Evolutionary conservation across 2,329 filamentous ascomycete species (phyloP), one percentile per base, ranked within the genome.

Genomic region (Basipetospora chlamydospora): DNA sequence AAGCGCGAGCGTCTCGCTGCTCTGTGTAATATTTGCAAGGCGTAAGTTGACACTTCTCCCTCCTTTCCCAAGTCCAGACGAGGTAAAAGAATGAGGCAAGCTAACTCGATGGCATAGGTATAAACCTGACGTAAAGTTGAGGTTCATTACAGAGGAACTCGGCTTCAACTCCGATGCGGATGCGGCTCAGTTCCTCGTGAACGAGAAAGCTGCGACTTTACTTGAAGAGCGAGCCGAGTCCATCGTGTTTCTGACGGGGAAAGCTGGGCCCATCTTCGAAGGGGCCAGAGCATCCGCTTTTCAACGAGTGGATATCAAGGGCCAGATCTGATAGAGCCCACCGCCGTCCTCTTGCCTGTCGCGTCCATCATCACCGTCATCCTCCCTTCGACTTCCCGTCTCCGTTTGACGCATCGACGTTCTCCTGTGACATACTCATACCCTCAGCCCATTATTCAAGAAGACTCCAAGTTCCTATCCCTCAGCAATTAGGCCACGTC

Each of bases 101-200:
- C 70, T 80, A 61, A 80, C 54, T 15, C 15, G 18, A 13, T 21
- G 18, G 9, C 21, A 12, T 49, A 98, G 90, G 53, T 96, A 94
- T 65, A 93, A 93, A 64, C 83, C 80, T 47, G 80, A 87, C 55
- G 73, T 96, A 52, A 81, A 79, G 50, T 70, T 96, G 46, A 80
- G 84, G 46, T 95, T 93, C 62, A 73, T 98, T 50, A 93, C 87
- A 41, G 85, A 95, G 59, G 88, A 96, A 60, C 80, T 98, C 50
- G 86, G 83, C 35, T 98, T 98, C 57, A 86, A 94, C 57, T 86
- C 82, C 41, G 86, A 94, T 60, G 73, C 80, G 52, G 84, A 92
- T 61, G 86, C 86, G 44, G 81, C 81, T 42, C 81, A 90, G 54
- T 98, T 96, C 58, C 75, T 98, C 52, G 76, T 83, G 50, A 80